Conservation (phyloP, 257 asterid genomes). For the Solanum medicagineum region DNA sequence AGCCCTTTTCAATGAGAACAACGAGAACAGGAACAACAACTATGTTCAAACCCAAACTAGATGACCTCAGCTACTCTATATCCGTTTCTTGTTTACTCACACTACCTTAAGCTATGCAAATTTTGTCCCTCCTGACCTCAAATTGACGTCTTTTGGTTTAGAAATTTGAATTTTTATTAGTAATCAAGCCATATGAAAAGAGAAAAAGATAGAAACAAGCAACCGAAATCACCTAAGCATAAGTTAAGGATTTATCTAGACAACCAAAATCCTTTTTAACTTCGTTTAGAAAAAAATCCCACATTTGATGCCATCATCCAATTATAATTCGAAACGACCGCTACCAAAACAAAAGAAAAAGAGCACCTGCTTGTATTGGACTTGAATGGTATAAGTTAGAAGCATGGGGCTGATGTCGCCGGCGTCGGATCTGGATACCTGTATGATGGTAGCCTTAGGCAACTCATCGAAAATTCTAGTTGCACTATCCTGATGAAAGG, state of each 20-base stretch:
- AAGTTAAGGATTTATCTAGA: background rate
- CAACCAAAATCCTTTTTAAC: background rate
- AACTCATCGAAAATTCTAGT: slow-evolving; percentile 65
- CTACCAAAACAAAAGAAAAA: background rate
- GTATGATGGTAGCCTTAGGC: slow-evolving; percentile 58
- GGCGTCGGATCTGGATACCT: slow-evolving; percentile 84
- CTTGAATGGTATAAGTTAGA: slow-evolving; percentile 73
- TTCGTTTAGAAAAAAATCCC: background rate
- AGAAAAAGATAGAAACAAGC: background rate
- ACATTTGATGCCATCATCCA: background rate
- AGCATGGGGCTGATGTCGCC: slow-evolving; percentile 80
- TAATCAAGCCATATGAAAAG: background rate
- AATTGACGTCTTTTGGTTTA: background rate
- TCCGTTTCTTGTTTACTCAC: background rate
- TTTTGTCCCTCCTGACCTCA: background rate
- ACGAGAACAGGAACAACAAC: background rate
- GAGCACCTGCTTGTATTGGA: slow-evolving; percentile 58
- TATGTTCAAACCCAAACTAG: background rate
- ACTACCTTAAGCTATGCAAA: background rate
- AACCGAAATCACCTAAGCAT: background rate
- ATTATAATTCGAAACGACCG: background rate
- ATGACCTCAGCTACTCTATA: background rate
- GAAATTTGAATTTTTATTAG: background rate
- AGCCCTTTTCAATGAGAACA: background rate
- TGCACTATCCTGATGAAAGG: slow-evolving; percentile 26